These are phyloP conservation scores for Ceratobasidium theobromae DNA, from an alignment of 1,284 basidiomycete species.

Conservation along the genomic window DNA sequence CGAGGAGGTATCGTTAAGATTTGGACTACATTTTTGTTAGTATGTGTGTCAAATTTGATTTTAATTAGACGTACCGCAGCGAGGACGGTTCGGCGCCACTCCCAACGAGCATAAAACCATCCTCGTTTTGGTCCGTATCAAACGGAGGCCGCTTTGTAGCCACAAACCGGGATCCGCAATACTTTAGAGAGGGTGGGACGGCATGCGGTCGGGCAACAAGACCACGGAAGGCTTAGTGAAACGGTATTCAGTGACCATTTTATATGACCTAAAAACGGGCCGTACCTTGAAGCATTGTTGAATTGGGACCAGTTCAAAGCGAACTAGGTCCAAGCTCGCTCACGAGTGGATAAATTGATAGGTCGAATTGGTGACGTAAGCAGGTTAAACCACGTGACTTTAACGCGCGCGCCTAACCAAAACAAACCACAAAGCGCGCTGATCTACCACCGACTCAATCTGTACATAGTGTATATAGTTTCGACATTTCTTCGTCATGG, in stretches of 20 bases:
- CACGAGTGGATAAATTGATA: neutral
- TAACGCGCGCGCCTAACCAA: neutral
- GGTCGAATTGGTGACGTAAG: neutral
- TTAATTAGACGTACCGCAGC: constrained; percentile 36
- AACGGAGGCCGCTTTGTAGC: constrained; percentile 49
- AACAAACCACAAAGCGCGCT: neutral
- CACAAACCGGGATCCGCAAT: neutral
- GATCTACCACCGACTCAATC: neutral
- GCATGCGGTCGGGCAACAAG: neutral
- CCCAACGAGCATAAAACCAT: constrained; percentile 38
- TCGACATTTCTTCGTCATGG: neutral
- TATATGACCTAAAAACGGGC: no score
- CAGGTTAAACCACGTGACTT: neutral
- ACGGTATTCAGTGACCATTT: neutral
- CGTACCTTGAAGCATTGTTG: neutral
- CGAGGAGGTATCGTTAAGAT: constrained; percentile 1
- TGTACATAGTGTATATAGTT: constrained; percentile 21
- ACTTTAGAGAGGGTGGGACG: constrained; percentile 38
- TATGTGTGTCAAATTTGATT: constrained; percentile 40
- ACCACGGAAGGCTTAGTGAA: neutral
- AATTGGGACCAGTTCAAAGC: neutral
- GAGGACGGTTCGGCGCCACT: constrained; percentile 36
- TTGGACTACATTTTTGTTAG: constrained; percentile 26
- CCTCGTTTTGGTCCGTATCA: constrained; percentile 65
- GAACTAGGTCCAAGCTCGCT: neutral